Conservation (phyloP, 139 green algal species). For the Eudorina sp. region DNA sequence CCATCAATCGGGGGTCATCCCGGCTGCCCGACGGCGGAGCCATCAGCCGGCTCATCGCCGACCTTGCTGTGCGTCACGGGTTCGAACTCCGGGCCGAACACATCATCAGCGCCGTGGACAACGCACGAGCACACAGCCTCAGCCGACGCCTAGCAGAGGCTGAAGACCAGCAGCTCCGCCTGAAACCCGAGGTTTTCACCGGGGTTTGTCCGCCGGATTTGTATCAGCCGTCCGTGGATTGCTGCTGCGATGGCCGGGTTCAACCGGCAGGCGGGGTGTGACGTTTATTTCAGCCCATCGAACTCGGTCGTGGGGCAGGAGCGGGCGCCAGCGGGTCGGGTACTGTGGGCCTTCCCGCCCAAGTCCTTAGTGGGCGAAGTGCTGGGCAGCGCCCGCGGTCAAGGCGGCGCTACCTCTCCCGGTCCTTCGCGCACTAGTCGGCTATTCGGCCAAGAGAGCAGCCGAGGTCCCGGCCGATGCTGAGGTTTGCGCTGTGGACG, state of each 20-base stretch:
- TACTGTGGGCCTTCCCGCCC: too few species aligned
- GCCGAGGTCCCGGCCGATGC: too few species aligned
- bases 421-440: too few species aligned
- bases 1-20: not conserved
- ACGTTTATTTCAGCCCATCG: not conserved
- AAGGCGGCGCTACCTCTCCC: too few species aligned
- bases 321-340: not conserved
- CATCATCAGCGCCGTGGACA: not conserved
- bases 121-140: not conserved
- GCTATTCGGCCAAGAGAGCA: too few species aligned
- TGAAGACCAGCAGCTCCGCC: not conserved
- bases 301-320: not conserved
- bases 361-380: too few species aligned
- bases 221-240: not conserved
- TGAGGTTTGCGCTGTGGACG: too few species aligned
- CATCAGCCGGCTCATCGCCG: not conserved
- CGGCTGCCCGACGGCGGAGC: not conserved
- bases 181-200: not conserved
- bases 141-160: not conserved
- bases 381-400: too few species aligned
- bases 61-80: not conserved
- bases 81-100: not conserved
- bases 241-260: not conserved
- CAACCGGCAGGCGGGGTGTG: constrained; percentile 2
- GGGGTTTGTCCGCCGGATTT: not conserved